Base-by-base conservation (phyloP, 1,284 basidiomycete species). In the Xerocomus amazonicus region DNA sequence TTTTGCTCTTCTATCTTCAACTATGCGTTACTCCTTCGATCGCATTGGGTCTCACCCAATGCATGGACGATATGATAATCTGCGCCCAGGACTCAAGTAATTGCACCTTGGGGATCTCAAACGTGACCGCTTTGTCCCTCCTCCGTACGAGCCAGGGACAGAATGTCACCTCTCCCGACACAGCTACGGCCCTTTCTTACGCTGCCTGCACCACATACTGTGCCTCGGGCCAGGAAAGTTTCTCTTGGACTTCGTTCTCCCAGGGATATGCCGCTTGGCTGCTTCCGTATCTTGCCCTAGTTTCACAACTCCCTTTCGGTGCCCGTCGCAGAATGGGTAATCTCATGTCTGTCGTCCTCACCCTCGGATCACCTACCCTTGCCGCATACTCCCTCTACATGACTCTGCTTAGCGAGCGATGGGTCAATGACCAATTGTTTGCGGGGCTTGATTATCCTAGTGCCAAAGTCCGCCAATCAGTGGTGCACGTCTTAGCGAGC, bases 181-280 rank as follows among this genome's bases (percentile, higher is more conserved):
- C 1, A 2, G 52, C 56, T 9, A 57, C 51, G 9, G 41, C 50
- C 50, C 26, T 66, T 16, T 50, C 56, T 9, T 71, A 68, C 33
- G 9, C 53, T 5, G 55, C 63, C 3, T 75, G 73, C 46, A 13
- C 51, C 12, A 5, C 31, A 0, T 52, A 56, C 3, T 75, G 73
- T 46, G 72, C 72, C 4, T 0, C 17, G 0, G 61, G 53, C 1
- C 53, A 61, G 4, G 66, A 68, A 41, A 42, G 65, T 9, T 73
- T 74, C 50, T 32, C 53, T 7, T 74, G 72, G 74, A 48, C 53
- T 0, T 43, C 54, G 6, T 76, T 76, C 50, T 69, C 71, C 0
- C 68, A 71, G 47, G 66, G 73, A 39, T 72, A 70, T 55, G 61
- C 68, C 9, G 60, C 69, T 0, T 76, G 75, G 74, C 62, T 76